Evolutionary conservation across 805 yeast genomes (phyloP).

Genomic region (Tetrapisispora pingtungensis): DNA sequence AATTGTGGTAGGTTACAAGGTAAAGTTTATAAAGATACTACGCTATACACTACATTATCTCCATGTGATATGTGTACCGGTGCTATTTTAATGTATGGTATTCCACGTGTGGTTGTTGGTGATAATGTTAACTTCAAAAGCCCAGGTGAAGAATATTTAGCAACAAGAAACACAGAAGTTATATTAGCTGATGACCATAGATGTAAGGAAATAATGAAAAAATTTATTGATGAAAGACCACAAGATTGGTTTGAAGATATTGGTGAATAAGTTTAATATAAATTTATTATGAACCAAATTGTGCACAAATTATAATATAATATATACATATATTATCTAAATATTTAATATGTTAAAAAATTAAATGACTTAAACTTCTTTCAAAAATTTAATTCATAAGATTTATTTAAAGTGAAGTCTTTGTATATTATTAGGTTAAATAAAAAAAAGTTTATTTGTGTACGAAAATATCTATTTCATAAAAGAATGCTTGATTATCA

Average conservation of each 20-base stretch:
- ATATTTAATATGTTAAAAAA: too few relatives aligned
- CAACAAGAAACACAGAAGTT: slow-evolving; percentile 61
- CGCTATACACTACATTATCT: slow-evolving; percentile 84
- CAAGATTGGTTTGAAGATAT: slow-evolving; percentile 75
- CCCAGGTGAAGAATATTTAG: slow-evolving; percentile 62
- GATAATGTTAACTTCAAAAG: slow-evolving; percentile 79
- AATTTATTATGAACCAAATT: not conserved
- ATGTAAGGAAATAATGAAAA: slow-evolving; percentile 63
- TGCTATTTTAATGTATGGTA: slow-evolving; percentile 80
- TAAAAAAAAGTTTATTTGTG: too few relatives aligned
- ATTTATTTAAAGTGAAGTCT: not conserved
- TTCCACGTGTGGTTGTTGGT: slow-evolving; percentile 79
- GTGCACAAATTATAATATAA: too few relatives aligned
- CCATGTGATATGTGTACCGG: slow-evolving; percentile 97
- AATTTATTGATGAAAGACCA: slow-evolving; percentile 72
- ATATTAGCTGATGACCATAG: slow-evolving; percentile 47
- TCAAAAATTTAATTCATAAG: not conserved
- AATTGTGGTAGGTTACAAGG: slow-evolving; percentile 86
- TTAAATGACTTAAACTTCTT: too few relatives aligned
- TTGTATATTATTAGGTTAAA: too few relatives aligned
- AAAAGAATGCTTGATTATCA: too few relatives aligned
- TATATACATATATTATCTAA: too few relatives aligned
- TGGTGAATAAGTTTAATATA: slow-evolving; percentile 32
- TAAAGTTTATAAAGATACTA: slow-evolving; percentile 66
- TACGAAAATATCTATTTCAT: too few relatives aligned